phyloP scores from a whole-genome alignment of 139 green algal species.

The Tetratostichococcus sp. region DNA sequence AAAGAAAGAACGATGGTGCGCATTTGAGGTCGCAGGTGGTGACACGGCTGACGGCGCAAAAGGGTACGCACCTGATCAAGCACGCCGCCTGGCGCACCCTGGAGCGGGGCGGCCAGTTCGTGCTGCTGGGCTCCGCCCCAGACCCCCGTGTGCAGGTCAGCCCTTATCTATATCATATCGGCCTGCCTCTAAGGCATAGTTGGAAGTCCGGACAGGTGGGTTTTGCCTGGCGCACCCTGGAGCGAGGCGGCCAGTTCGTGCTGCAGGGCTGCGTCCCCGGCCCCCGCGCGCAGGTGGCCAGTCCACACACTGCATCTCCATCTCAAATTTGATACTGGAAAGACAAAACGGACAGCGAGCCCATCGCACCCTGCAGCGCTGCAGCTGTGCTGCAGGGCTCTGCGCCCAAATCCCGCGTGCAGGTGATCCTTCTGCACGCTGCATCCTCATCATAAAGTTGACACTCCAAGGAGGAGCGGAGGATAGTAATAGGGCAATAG shows the following conservation, averaged over 20 bases:
- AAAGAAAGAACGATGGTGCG: too few species aligned
- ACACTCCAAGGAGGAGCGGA: too few species aligned
- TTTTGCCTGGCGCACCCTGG: constrained; percentile 10
- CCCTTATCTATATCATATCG: not conserved
- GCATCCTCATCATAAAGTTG: too few species aligned
- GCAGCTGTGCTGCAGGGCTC: constrained; percentile 78
- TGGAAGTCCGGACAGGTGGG: too few species aligned
- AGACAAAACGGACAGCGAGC: too few species aligned
- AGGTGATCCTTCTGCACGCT: not conserved
- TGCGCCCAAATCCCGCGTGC: constrained; percentile 47
- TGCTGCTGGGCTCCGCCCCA: constrained; percentile 85
- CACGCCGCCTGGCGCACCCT: constrained; percentile 82
- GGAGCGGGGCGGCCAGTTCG: constrained; percentile 91
- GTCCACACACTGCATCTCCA: too few species aligned
- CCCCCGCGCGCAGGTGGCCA: not conserved
- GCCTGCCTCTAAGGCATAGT: too few species aligned
- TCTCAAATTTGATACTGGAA: too few species aligned
- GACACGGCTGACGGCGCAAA: constrained; percentile 81
- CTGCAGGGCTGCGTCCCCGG: constrained; percentile 79
- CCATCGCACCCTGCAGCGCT: constrained; percentile 38
- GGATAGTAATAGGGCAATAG: too few species aligned
- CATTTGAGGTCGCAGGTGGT: too few species aligned
- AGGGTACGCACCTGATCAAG: constrained; percentile 98
- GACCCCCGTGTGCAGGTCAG: constrained; percentile 22
- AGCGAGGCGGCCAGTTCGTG: constrained; percentile 78